phyloP scores from a whole-genome alignment of 2,329 filamentous ascomycete species.

The Rhytidhysteron rufulum region DNA sequence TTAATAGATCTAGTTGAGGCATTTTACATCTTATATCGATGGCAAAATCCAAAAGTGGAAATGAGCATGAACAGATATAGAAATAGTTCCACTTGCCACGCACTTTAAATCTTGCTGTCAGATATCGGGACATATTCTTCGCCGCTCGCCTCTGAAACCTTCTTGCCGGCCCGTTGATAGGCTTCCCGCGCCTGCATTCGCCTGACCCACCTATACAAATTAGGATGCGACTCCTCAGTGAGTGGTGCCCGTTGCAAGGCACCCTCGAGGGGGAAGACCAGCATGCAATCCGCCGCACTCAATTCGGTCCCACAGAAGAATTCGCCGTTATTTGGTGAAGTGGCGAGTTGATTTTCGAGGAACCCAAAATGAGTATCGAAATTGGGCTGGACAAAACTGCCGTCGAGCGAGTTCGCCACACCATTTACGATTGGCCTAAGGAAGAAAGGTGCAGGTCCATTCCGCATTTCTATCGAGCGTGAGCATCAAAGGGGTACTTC shows the following conservation, averaged over 20 bases:
- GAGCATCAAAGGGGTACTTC: conserved; percentile 7
- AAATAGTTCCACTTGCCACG: too few relatives aligned
- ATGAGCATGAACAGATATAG: too few relatives aligned
- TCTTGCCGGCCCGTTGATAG: conserved; percentile 47
- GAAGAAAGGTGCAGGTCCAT: conserved; percentile 63
- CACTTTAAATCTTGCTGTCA: conserved; percentile 12
- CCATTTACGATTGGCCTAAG: conserved; percentile 59
- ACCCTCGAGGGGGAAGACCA: conserved; percentile 50
- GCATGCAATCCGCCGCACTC: conserved; percentile 51
- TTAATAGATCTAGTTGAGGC: too few relatives aligned
- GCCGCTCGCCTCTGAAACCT: conserved; percentile 44
- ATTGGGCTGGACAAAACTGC: conserved; percentile 44
- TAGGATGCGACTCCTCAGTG: conserved; percentile 44
- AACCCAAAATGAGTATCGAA: conserved; percentile 48
- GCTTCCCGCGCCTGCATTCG: conserved; percentile 42
- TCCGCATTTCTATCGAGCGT: conserved; percentile 38
- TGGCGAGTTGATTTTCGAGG: conserved; percentile 48
- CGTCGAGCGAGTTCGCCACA: conserved; percentile 49
- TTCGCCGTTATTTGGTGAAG: conserved; percentile 45
- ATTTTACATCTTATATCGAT: too few relatives aligned
- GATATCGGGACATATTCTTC: conserved; percentile 32
- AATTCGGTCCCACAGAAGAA: conserved; percentile 49
- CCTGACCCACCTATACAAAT: conserved; percentile 44
- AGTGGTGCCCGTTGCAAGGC: conserved; percentile 34
- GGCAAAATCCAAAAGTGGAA: too few relatives aligned